phyloP scores from a whole-genome alignment of 2,329 filamentous ascomycete species.

The Arthrobotrys sphaeroides region DNA sequence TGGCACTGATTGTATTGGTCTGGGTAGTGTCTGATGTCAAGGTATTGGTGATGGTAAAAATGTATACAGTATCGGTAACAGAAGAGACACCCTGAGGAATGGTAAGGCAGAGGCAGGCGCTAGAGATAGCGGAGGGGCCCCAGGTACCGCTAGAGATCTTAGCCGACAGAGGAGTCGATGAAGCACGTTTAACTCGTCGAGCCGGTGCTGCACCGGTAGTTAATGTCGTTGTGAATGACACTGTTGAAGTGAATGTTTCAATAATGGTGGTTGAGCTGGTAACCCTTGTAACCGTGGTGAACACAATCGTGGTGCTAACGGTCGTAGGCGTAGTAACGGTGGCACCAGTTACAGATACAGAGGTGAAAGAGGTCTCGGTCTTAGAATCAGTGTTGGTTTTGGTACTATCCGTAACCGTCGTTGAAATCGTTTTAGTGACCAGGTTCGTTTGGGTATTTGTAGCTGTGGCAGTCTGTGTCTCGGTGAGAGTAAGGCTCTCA shows the following conservation, averaged over 20 bases:
- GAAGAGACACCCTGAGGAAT: conserved; percentile 2
- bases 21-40: background rate
- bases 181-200: background rate
- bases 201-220: background rate
- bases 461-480: background rate
- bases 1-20: background rate
- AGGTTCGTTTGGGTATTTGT: conserved; percentile 2
- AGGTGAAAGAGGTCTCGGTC: background rate
- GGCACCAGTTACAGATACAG: background rate
- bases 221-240: background rate
- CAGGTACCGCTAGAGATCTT: conserved; percentile 4
- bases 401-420: conserved; percentile 22
- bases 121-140: conserved; percentile 6
- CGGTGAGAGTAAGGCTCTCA: conserved; percentile 6
- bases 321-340: conserved; percentile 13
- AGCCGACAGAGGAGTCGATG: background rate
- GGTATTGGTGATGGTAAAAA: background rate
- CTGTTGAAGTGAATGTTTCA: conserved; percentile 8
- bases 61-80: conserved; percentile 16
- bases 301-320: conserved; percentile 12
- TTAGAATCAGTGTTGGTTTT: conserved; percentile 11
- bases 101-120: conserved; percentile 26
- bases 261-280: background rate
- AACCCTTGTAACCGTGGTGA: background rate
- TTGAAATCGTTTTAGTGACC: background rate